Base-by-base conservation (phyloP, 768 basidiomycete genomes). In the Serendipita sp. region DNA sequence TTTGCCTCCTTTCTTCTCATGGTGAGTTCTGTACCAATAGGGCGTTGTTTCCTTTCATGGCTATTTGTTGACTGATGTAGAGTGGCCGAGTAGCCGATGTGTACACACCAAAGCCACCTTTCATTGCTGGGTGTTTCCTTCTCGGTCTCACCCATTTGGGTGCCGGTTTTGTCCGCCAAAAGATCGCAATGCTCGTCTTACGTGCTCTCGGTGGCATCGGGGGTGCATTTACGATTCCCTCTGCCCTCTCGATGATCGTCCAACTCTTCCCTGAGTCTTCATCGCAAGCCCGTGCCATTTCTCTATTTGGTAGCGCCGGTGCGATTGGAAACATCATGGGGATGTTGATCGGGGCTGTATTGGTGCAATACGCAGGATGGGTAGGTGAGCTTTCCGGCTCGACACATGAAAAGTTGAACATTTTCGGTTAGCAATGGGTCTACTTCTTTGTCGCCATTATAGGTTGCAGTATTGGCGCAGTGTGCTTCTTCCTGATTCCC, bases 141-240 rank as follows among this genome's bases (percentile, higher is more conserved):
- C 72, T 84, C 13, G 80, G 80, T 2, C 53, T 79, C 41, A 71
- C 80, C 28, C 76, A 78, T 8, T 67, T 83, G 13, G 74, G 74
- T 28, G 74, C 73, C n/a, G 81, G 81, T 28, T 83, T 84, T 66
- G 72, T 74, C 32, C 65, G 73, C 28, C 72, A 76, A 69, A 78
- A 80, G 68, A 76, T 82, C 63, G 74, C 73, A 0, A 72, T 85
- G 48, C 74, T 83, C 44, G 73, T 81, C 46, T 70, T 85, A 0
- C 75, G 83, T 68, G 82, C 79, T 2, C 58, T 84, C 7, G 78
- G 74, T 67, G 83, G 83, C 18, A 74, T 78, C 41, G 75, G 80
- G 77, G 51, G 79, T 24, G 75, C 80, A 1, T 70, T 81, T 73
- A 79, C 78, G 7, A 76, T 82, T 44, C 81, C 81, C 2, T 79